Percentiles rank a stretch among this genome's conserved stretches.
Evolutionary conservation across 352 stramenopile genomes (phyloP).

Genomic region (Phytophthora kernoviae): DNA sequence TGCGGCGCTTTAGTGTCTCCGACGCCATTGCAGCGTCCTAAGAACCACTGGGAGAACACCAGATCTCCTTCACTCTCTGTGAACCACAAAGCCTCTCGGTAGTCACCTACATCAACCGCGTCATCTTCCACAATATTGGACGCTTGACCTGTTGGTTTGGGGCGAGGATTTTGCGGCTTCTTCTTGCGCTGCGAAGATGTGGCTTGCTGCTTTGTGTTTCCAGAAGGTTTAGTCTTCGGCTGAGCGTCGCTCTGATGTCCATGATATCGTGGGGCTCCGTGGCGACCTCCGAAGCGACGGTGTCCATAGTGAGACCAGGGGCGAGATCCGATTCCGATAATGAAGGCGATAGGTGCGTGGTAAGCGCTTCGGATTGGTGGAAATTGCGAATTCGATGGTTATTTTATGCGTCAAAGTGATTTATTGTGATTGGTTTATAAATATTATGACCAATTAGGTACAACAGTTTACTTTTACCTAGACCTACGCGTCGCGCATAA

Average conservation of each 20-base stretch:
- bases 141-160: constrained; percentile 5
- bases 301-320: constrained; percentile 25
- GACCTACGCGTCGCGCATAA: background rate
- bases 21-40: constrained; percentile 53
- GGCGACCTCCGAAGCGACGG: constrained; percentile 9
- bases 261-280: background rate
- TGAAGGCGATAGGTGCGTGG: background rate
- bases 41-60: constrained; percentile 59
- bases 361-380: constrained; percentile 19
- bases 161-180: constrained; percentile 16
- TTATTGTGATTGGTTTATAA: background rate
- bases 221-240: constrained; percentile 3
- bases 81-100: constrained; percentile 53
- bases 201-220: constrained; percentile 4
- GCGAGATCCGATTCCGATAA: constrained; percentile 10
- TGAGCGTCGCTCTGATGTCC: background rate
- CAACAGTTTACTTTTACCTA: no score
- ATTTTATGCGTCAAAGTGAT: background rate
- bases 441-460: background rate
- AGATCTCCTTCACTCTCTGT: constrained; percentile 45
- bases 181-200: constrained; percentile 20
- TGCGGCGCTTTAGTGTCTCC: constrained; percentile 41
- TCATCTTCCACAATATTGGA: constrained; percentile 2
- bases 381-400: background rate
- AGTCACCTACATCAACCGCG: constrained; percentile 25